These are phyloP conservation scores for Ophiorrhiza pumila DNA, from an alignment of 257 asterid species.

Conservation along the genomic window DNA sequence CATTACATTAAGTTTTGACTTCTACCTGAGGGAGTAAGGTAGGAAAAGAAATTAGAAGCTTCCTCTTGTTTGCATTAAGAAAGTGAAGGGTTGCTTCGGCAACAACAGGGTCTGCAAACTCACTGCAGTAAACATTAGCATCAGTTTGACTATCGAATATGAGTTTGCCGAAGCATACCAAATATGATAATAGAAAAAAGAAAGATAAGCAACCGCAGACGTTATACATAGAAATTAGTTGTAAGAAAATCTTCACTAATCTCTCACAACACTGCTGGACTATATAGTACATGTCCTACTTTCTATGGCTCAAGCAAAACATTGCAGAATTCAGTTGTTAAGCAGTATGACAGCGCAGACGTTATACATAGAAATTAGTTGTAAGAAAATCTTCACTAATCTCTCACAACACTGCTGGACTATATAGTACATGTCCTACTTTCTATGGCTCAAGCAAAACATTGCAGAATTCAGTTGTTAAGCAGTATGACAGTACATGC, in stretches of 20 bases:
- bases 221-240: not conserved
- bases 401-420: not conserved
- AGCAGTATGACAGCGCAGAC: not conserved
- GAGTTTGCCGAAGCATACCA: not conserved
- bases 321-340: not conserved
- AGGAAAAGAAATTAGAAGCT: slow-evolving; percentile 63
- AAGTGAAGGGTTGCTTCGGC: slow-evolving; percentile 89
- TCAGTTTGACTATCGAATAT: not conserved
- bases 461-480: not conserved
- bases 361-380: not conserved
- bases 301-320: not conserved
- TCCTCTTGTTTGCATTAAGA: slow-evolving; percentile 63
- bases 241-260: not conserved
- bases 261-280: not conserved
- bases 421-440: not conserved
- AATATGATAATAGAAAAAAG: not conserved
- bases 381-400: not conserved
- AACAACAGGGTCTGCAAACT: slow-evolving; percentile 90
- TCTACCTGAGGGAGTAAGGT: slow-evolving; percentile 82
- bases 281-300: not conserved
- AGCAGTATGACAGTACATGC: not conserved
- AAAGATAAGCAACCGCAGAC: not conserved
- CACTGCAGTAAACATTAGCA: slow-evolving; percentile 57
- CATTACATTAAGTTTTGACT: slow-evolving; percentile 1
- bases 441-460: not conserved